Evolutionary conservation across 192 early-diverging fungal species (phyloP), one percentile per base, ranked within the genome.

Genomic region (Funneliformis mosseae): DNA sequence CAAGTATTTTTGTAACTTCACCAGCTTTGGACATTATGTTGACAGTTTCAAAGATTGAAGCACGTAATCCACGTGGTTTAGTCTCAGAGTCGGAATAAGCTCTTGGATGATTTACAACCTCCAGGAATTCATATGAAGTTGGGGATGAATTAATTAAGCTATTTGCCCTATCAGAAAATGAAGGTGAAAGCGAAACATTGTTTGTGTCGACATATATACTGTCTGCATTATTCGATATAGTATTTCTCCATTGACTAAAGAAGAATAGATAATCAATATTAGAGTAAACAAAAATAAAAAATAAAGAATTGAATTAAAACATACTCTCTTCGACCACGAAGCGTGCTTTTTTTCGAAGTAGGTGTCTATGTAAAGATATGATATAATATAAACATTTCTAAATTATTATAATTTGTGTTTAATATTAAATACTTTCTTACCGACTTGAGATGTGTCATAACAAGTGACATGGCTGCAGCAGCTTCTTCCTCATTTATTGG

Each of bases 11-110:
- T 9, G 61, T 76, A 12, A 87, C 76, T 50, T 88, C 81, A 5
- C 90, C 90, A 5, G 74, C 76, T 48, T 88, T 84, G 2, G 84
- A 74, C 14, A 84, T 77, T 6, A 82, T 83, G 79, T 88, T 84
- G 0, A 91, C 69, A 55, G 83, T 86, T 66, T 91, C 88, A 1
- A 80, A 76, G 16, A 89, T 88, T 78, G 83, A 82, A 18, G 70
- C 83, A 25, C 80, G 70, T 78, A 83, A 83, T 12, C 50, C 62
- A 55, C 71, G 81, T 28, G 48, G 63, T 38, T 78, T 70, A 23
- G 63, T 75, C 33, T 61, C 80, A 8, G 69, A 75, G 28, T 76
- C 27, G 46, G 59, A 8, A 16, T 12, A 25, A 8, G 16, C 46
- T 14, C 21, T 41, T 63, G 14, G n/a, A 68, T 71, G 33, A 60